These are phyloP conservation scores for Boletellus ananas DNA, from an alignment of 768 basidiomycete species.

Conservation along the genomic window DNA sequence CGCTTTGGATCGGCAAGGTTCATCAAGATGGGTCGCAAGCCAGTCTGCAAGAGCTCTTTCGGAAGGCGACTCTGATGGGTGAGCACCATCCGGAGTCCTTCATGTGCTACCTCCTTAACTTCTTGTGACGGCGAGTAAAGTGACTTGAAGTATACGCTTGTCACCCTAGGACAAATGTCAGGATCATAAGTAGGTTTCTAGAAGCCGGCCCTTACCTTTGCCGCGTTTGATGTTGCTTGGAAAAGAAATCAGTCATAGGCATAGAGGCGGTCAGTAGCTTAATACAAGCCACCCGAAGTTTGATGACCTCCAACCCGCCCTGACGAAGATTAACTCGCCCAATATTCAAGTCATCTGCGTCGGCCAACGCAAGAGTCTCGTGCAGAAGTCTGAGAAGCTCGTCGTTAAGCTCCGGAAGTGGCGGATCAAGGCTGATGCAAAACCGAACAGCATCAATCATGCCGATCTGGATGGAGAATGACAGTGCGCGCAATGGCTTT, in stretches of 20 bases:
- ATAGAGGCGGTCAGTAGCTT: constrained; percentile 91
- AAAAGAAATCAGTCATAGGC: constrained; percentile 91
- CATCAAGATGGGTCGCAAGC: constrained; percentile 94
- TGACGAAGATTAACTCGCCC: constrained; percentile 75
- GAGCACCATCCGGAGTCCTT: constrained; percentile 85
- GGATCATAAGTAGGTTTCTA: neutral
- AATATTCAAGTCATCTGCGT: constrained; percentile 88
- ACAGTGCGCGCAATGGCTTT: constrained; percentile 93
- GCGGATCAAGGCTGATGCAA: constrained; percentile 84
- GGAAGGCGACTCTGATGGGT: constrained; percentile 88
- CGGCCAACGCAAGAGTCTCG: constrained; percentile 91
- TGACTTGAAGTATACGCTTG: constrained; percentile 96
- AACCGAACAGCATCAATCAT: constrained; percentile 97
- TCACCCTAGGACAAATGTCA: constrained; percentile 55
- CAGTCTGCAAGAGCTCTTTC: constrained; percentile 92
- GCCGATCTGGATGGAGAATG: constrained; percentile 93
- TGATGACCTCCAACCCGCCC: constrained; percentile 74
- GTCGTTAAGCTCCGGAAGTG: constrained; percentile 87
- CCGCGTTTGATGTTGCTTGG: constrained; percentile 76
- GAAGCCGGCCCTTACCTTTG: constrained; percentile 56
- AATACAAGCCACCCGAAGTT: constrained; percentile 91
- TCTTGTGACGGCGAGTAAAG: constrained; percentile 88
- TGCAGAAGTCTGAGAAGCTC: constrained; percentile 88
- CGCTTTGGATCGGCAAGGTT: constrained; percentile 96
- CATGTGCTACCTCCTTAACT: constrained; percentile 93